These are phyloP conservation scores for Lunularia cruciata DNA, from an alignment of 225 moss, liverwort and hornwort species.

Conservation along the genomic window DNA sequence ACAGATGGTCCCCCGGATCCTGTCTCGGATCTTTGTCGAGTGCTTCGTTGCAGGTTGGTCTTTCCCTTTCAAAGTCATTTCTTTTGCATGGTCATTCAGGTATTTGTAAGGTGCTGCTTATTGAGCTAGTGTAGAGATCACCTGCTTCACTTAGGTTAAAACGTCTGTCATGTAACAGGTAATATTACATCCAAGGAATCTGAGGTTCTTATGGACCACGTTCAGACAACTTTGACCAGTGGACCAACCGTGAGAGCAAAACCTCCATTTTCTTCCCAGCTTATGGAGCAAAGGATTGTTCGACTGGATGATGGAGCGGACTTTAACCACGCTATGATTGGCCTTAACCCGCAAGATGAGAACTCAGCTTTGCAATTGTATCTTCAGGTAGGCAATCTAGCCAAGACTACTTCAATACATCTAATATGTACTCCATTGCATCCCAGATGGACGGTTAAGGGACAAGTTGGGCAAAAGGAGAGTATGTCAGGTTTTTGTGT, in stretches of 20 bases:
- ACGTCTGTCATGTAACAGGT: constrained; percentile 38
- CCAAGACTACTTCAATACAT: too few species aligned
- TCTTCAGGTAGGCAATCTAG: constrained; percentile 68
- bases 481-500: too few species aligned
- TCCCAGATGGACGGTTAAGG: too few species aligned
- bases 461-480: too few species aligned
- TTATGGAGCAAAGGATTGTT: constrained; percentile 86
- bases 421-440: too few species aligned
- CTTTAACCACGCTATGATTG: constrained; percentile 63
- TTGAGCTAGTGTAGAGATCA: not conserved
- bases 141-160: not conserved
- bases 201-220: constrained; percentile 56
- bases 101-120: not conserved
- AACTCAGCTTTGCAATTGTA: constrained; percentile 95
- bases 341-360: constrained; percentile 88
- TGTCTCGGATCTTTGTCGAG: constrained; percentile 80
- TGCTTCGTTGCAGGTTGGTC: constrained; percentile 77
- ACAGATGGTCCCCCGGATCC: constrained; percentile 68
- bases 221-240: constrained; percentile 66
- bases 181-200: constrained; percentile 78
- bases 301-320: constrained; percentile 69
- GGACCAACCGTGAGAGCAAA: constrained; percentile 66
- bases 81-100: not conserved
- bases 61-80: not conserved
- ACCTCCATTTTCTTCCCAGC: constrained; percentile 82